Conservation (phyloP, 257 asterid species). For the Solanum virginianum region DNA sequence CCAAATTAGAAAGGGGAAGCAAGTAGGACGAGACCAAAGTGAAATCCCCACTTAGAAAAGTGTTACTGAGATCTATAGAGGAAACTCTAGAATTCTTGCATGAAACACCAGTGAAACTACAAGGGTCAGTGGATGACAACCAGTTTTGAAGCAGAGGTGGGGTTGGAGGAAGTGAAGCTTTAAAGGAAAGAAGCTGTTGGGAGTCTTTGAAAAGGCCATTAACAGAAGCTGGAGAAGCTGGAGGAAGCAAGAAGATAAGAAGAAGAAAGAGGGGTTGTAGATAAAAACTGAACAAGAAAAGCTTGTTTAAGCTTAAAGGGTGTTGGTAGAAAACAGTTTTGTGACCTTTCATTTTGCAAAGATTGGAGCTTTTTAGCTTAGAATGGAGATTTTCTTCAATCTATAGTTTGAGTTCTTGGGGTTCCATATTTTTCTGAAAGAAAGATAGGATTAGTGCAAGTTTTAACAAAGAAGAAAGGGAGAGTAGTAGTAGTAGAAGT, state of each 20-base stretch:
- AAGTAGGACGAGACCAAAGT: slow-evolving; percentile 30
- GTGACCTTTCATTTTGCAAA: slow-evolving; percentile 31
- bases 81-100: slow-evolving; percentile 47
- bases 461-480: background rate
- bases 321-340: slow-evolving; percentile 6
- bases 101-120: slow-evolving; percentile 54
- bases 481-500: background rate
- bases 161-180: slow-evolving; percentile 31
- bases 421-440: slow-evolving; percentile 29
- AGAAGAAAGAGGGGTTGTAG: background rate
- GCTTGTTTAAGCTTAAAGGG: slow-evolving; percentile 11
- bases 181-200: slow-evolving; percentile 61
- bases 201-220: slow-evolving; percentile 24
- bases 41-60: slow-evolving; percentile 36
- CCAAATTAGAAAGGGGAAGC: slow-evolving; percentile 32
- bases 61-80: slow-evolving; percentile 46
- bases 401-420: slow-evolving; percentile 21
- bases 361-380: background rate
- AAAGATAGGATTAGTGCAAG: background rate
- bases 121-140: slow-evolving; percentile 43
- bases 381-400: background rate
- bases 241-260: slow-evolving; percentile 4
- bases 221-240: slow-evolving; percentile 6
- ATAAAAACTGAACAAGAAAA: slow-evolving; percentile 3
- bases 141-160: slow-evolving; percentile 39